Evolutionary conservation across 176 grass and related monocot species (phyloP), one percentile per base, ranked within the genome.

Genomic region (Ensete ventricosum): DNA sequence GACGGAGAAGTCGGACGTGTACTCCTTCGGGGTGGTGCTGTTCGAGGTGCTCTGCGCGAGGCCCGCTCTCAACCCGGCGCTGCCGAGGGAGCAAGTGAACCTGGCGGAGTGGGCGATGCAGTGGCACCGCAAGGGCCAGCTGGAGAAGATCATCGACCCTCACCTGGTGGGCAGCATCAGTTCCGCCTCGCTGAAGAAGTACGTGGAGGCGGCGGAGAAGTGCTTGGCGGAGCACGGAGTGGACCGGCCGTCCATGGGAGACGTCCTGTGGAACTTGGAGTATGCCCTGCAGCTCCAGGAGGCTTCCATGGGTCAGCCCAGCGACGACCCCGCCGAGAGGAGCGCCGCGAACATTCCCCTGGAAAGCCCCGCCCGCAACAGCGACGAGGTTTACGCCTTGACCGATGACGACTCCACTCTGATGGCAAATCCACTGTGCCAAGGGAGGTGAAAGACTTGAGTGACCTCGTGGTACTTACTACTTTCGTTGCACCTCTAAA

Each of bases 201-300:
- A 60, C 55, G 55, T 62, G 10, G 73, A 76, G 73, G 55, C 73
- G 53, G 73, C 73, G 1, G 73, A 76, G 73, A 76, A 76, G 55
- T 76, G 73, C 54, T 25, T 76, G 54, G 73, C 73, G 8, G 73
- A 76, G 34, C 21, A 54, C 27, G 73, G 73, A 1, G 73, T 62
- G 14, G 73, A 76, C 55, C 14, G 73, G 55, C 73, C 73, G 24
- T 63, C 73, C 54, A 76, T 76, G 73, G 73, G 73, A 9, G 73
- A 76, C 23, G 73, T 76, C 17, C 73, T 76, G 29, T 76, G 73
- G 73, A 76, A 58, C 27, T 29, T 76, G 9, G 73, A 76, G 54
- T 76, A 76, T 13, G 73, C 73, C 0, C 73, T 76, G 55, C 73
- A 76, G 55, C 54, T 76, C 22, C 73, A 76, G 12, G 73, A 62